Base-by-base conservation (phyloP, 1,284 basidiomycete genomes). In the Chondrostereum purpureum region DNA sequence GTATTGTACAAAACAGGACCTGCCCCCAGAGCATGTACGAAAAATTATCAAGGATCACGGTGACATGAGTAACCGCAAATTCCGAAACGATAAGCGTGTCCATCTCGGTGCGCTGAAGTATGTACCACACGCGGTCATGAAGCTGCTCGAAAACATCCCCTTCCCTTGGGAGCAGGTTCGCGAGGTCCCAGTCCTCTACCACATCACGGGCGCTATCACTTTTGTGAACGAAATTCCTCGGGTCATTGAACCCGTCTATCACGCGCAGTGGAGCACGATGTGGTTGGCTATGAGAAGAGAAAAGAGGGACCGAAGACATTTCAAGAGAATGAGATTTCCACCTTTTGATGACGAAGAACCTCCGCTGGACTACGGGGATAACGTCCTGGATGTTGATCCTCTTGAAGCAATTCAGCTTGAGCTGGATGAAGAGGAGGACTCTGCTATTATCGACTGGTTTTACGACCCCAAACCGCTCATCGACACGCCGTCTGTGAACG, bases 321-420 rank as follows among this genome's bases (percentile, higher is more conserved):
- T 99, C 73, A 99, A 99, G 73, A 91, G 96, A 43, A 99, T 99
- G 94, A 85, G 96, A n/a, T 99, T 99, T 72, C 96, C 96, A 27
- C 96, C 96, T 0, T 99, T 99, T 59, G 96, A 99, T 58, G 96
- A 99, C 60, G 96, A 99, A 68, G 96, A 99, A 62, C 96, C 93
- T 11, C 93, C 94, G 10, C 78, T 96, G 63, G 94, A 98, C 64
- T 98, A 98, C 59, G 94, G 93, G 48, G 96, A 99, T 73, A 99
- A 99, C 64, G 85, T 99, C 14, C 69, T 99, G 56, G 96, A 99
- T 58, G 94, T 98, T 12, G 96, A 99, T 50, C 96, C 96, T 22
- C 74, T 99, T 39, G 96, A 99, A 65, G 91, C 94, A 24, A 99
- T 99, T 55, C 96, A 99, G 68, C 75, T 99, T 47, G 96, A 99